Evolutionary conservation across 176 grass and related monocot species (phyloP).

Genomic region (Musa beccarii): DNA sequence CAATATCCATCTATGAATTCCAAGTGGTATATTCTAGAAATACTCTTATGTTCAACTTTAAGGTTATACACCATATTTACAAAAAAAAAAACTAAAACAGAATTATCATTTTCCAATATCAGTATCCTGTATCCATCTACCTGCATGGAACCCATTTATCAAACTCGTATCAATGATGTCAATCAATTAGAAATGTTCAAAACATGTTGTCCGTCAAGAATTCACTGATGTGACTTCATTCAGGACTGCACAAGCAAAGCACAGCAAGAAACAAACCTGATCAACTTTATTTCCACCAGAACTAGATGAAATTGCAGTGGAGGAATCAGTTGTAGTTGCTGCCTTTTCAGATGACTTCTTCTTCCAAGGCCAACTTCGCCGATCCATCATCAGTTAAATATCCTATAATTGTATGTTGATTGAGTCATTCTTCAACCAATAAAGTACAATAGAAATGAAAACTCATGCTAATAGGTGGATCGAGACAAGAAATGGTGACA

Average conservation of each 20-base stretch:
- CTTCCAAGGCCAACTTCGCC: conserved; percentile 98
- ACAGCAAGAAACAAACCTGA: conserved; percentile 39
- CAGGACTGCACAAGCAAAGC: background rate
- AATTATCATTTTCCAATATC: background rate
- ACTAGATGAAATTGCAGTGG: background rate
- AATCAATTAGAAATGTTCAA: too few species aligned
- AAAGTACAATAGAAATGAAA: background rate
- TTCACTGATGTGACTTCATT: background rate
- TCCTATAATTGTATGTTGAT: conserved; percentile 10
- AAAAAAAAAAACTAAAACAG: background rate
- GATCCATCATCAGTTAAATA: conserved; percentile 50
- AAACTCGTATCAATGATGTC: too few species aligned
- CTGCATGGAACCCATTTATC: background rate
- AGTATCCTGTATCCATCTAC: background rate
- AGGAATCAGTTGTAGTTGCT: conserved; percentile 25
- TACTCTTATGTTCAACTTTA: background rate
- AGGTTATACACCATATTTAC: background rate
- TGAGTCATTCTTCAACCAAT: background rate
- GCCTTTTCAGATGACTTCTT: conserved; percentile 97
- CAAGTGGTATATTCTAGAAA: background rate
- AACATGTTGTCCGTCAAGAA: background rate
- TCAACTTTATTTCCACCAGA: conserved; percentile 46
- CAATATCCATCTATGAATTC: background rate
- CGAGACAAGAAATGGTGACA: background rate
- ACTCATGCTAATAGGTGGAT: background rate